Evolutionary conservation across 805 yeast species (phyloP), one percentile per base, ranked within the genome.

Genomic region (Torulaspora franciscae): DNA sequence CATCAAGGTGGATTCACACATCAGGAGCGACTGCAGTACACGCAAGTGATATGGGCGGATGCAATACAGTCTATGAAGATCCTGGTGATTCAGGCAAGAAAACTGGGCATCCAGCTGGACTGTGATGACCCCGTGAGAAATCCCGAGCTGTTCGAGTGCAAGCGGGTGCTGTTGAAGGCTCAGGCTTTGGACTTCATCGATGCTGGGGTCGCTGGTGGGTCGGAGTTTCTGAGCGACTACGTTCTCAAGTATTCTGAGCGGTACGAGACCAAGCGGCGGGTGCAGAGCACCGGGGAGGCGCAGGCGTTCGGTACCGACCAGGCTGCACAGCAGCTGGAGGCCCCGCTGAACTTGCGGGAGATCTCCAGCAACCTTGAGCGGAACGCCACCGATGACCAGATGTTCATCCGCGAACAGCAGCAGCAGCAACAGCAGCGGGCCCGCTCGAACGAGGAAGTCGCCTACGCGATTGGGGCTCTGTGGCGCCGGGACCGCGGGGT

Each of bases 31-130:
- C 57, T 72, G 35, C 90, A 85, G 61, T 93, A 89, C 63, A 65
- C 85, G 2, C 89, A 88, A 54, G 86, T 91, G 14, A 87, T 93
- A 17, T 93, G 97, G 96, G 85, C 85, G 10, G 97, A 91, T 65
- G 79, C 93, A 1, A 79, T 90, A 40, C 88, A 86, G 53, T 76
- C 87, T 30, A 88, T 90, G 93, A 81, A 84, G 59, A 74, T 75
- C 19, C 68, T 90, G 42, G 78, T 91, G 24, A 71, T 81, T n/a
- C 87, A 85, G 57, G 90, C 95, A 0, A 67, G 88, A 30, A 78
- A 74, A 56, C 55, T 83, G 48, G 79, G 79, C 1, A 81, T 86
- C 25, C 70, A 70, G 0, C 66, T 88, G 45, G 83, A 80, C 42
- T 81, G 89, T 57, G 95, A 86, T 58, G 61, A 68, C 32, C 76